These are phyloP conservation scores for Mycena capillaripes DNA, from an alignment of 768 basidiomycete genomes.

Conservation along the genomic window DNA sequence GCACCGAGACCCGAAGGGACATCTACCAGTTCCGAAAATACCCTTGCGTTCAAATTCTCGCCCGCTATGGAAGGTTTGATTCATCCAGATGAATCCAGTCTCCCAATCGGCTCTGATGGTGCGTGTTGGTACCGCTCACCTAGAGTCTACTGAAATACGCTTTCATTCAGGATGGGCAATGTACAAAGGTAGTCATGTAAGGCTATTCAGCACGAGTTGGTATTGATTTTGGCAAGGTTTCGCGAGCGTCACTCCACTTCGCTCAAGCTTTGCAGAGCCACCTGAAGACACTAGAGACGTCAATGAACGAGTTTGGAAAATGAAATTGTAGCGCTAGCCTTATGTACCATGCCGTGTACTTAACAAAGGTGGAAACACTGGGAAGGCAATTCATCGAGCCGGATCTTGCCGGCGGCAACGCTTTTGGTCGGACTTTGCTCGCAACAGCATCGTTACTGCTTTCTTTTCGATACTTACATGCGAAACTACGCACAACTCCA, in stretches of 20 bases:
- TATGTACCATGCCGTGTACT: no score
- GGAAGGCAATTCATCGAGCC: no score
- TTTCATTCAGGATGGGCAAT: slow-evolving; percentile 71
- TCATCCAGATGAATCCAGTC: slow-evolving; percentile 63
- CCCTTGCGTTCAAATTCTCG: slow-evolving; percentile 80
- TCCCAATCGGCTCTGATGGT: slow-evolving; percentile 85
- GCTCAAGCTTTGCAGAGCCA: slow-evolving; percentile 82
- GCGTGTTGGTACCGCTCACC: not conserved
- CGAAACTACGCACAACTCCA: no score
- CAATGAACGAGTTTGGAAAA: slow-evolving; percentile 65
- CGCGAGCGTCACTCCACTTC: slow-evolving; percentile 84
- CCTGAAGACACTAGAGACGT: slow-evolving; percentile 44
- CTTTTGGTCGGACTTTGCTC: no score
- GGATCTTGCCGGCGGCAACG: no score
- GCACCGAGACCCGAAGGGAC: slow-evolving; percentile 21
- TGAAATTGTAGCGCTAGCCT: slow-evolving; percentile 62
- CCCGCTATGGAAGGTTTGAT: slow-evolving; percentile 79
- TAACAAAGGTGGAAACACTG: no score
- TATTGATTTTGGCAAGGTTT: slow-evolving; percentile 46
- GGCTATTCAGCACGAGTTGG: not conserved
- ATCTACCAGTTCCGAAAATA: slow-evolving; percentile 31
- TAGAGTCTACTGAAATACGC: not conserved
- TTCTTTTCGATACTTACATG: no score
- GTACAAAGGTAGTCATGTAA: slow-evolving; percentile 53
- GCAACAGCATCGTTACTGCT: no score